Conservation (phyloP, 257 asterid species). For the Solanum pimpinellifolium region DNA sequence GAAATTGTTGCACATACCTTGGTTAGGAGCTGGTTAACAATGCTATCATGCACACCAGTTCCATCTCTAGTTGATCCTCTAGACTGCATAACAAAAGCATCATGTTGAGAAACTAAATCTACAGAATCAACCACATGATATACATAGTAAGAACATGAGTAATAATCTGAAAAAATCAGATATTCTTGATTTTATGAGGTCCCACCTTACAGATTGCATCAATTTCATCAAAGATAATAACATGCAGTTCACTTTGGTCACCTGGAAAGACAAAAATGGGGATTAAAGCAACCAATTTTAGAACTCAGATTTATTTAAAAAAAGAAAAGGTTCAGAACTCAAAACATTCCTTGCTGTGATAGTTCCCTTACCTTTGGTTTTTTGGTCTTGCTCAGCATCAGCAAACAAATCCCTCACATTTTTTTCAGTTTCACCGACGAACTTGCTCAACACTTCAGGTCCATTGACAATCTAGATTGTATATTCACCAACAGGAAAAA, state of each 20-base stretch:
- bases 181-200: not conserved
- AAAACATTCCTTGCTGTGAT: not conserved
- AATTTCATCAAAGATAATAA: slow-evolving; percentile 96
- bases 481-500: not conserved
- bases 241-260: slow-evolving; percentile 94
- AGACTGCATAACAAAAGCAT: slow-evolving; percentile 49
- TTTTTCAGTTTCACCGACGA: slow-evolving; percentile 98
- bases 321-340: not conserved
- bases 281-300: not conserved
- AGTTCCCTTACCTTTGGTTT: slow-evolving; percentile 54
- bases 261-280: slow-evolving; percentile 45
- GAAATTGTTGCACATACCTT: slow-evolving; percentile 48
- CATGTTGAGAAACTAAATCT: not conserved
- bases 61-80: slow-evolving; percentile 99
- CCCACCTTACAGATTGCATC: slow-evolving; percentile 99
- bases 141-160: not conserved
- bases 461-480: slow-evolving; percentile 83
- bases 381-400: slow-evolving; percentile 96
- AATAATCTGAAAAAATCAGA: not conserved
- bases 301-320: not conserved
- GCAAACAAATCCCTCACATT: slow-evolving; percentile 97
- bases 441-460: slow-evolving; percentile 95
- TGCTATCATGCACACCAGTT: slow-evolving; percentile 99
- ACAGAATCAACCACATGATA: not conserved
- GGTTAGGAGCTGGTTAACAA: slow-evolving; percentile 95